Conservation (phyloP, 306 rosid species). For the Sechiopsis laciniata region DNA sequence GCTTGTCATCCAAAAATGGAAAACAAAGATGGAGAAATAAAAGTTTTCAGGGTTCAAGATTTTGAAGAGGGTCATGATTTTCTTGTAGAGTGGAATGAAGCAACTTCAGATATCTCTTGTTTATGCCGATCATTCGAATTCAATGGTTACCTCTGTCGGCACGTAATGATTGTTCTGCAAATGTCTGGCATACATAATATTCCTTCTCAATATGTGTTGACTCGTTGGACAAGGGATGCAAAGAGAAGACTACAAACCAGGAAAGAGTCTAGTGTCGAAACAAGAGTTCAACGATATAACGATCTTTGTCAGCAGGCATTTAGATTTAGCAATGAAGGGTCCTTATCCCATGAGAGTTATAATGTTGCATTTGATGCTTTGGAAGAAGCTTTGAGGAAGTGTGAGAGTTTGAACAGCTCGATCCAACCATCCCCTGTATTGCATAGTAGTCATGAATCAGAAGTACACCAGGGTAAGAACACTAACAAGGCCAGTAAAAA, state of each 20-base stretch:
- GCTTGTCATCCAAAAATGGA: constrained; percentile 50
- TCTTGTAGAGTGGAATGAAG: constrained; percentile 39
- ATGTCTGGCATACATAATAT: constrained; percentile 40
- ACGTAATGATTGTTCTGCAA: constrained; percentile 43
- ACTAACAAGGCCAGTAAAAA: constrained; percentile 24
- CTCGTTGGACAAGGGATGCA: constrained; percentile 43
- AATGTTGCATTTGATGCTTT: constrained; percentile 33
- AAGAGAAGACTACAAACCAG: constrained; percentile 27
- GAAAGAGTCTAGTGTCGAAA: constrained; percentile 21
- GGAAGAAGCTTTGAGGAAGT: constrained; percentile 42
- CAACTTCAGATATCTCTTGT: constrained; percentile 37
- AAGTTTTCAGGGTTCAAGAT: constrained; percentile 26
- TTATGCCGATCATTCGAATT: constrained; percentile 41
- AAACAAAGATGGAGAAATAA: constrained; percentile 20
- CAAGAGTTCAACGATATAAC: constrained; percentile 33
- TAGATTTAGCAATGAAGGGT: constrained; percentile 45
- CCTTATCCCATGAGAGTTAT: constrained; percentile 44
- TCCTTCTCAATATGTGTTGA: constrained; percentile 39
- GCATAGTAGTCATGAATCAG: constrained; percentile 27
- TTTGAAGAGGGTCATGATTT: constrained; percentile 36
- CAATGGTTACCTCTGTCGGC: constrained; percentile 46
- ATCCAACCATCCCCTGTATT: constrained; percentile 25
- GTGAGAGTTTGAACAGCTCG: constrained; percentile 29
- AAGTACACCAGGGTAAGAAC: constrained; percentile 27
- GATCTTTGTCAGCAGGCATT: constrained; percentile 34